phyloP scores from a whole-genome alignment of 1,284 basidiomycete species.

The Apiotrichum montevideense region DNA sequence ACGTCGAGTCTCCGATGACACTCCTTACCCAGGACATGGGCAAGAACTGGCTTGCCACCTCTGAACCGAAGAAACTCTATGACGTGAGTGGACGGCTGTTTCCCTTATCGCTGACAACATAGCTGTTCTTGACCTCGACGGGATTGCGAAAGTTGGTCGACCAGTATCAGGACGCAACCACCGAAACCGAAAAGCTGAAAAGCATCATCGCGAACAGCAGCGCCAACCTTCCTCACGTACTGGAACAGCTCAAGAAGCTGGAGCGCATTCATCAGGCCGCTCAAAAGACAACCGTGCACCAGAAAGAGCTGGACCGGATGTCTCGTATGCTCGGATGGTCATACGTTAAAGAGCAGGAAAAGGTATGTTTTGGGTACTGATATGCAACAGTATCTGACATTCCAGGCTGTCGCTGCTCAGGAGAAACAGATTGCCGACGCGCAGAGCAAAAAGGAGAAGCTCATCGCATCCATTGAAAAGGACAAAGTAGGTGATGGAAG shows the following conservation, averaged over 20 bases:
- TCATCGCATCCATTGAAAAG: neutral
- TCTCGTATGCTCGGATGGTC: constrained; percentile 78
- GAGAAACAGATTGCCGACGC: too few relatives aligned
- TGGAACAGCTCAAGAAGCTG: constrained; percentile 1
- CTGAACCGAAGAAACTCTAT: constrained; percentile 82
- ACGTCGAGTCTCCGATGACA: constrained; percentile 92
- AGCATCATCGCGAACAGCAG: too few relatives aligned
- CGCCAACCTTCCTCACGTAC: too few relatives aligned
- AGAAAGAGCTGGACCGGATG: neutral
- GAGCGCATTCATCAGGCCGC: constrained; percentile 62
- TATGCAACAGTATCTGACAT: neutral
- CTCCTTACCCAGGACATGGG: constrained; percentile 82
- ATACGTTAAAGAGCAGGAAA: constrained; percentile 68
- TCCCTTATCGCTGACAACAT: constrained; percentile 4
- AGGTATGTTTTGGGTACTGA: constrained; percentile 44
- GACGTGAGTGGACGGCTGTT: constrained; percentile 53
- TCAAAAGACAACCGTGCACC: constrained; percentile 46
- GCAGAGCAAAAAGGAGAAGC: neutral
- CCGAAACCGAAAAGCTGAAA: neutral
- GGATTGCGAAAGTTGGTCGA: too few relatives aligned
- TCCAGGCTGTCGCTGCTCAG: neutral
- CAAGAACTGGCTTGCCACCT: constrained; percentile 79
- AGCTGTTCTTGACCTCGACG: constrained; percentile 70
- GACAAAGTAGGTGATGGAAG: neutral
- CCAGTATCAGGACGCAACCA: neutral